Percentiles rank a stretch among this genome's conserved stretches.
phyloP scores from a whole-genome alignment of 345 rosid species.

The Eucalyptus caleyi region DNA sequence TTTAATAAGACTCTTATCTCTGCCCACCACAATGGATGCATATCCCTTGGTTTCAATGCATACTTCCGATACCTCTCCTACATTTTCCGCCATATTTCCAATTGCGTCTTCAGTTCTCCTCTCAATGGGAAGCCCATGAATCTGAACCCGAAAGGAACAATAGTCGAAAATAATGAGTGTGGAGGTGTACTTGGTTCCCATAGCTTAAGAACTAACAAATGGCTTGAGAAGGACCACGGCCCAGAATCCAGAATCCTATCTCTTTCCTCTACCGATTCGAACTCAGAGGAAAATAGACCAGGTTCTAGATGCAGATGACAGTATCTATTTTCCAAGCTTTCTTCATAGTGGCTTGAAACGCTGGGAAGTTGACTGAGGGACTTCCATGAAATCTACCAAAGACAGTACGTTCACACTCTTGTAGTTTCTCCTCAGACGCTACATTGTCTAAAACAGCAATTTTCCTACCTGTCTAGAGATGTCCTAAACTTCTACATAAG shows the following conservation, averaged over 20 bases:
- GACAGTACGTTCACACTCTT: background rate
- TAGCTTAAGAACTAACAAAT: too few species aligned
- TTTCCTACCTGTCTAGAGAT: background rate
- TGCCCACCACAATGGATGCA: background rate
- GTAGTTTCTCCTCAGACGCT: background rate
- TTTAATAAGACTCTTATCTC: background rate
- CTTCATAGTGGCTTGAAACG: background rate
- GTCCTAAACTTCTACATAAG: background rate
- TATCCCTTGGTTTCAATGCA: background rate
- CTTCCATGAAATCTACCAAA: background rate
- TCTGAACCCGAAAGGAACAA: background rate
- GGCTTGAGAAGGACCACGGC: background rate
- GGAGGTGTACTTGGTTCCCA: background rate
- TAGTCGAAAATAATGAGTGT: background rate
- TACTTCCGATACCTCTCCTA: background rate
- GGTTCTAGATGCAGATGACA: background rate
- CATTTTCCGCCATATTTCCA: background rate
- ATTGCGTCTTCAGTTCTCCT: background rate
- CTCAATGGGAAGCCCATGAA: background rate
- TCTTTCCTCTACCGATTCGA: background rate
- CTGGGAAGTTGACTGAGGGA: background rate
- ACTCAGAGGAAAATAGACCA: background rate
- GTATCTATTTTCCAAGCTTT: background rate
- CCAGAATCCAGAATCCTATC: background rate
- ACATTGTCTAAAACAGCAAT: background rate